Base-by-base conservation (phyloP, 129 eudicot species). In the Centaurea solstitialis region DNA sequence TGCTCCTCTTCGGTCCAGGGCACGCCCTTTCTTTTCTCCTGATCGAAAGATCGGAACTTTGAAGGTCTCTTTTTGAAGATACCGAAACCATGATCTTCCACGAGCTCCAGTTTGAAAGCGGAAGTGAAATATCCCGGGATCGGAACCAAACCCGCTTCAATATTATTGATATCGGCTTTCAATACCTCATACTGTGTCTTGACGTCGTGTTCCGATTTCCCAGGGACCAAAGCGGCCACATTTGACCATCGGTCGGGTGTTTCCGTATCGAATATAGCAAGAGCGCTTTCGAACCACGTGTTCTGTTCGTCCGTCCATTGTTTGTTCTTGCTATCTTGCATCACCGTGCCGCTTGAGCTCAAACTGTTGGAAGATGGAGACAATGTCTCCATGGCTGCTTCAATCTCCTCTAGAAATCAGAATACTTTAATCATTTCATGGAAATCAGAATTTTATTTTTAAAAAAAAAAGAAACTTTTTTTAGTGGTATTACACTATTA, bases 1-100 rank as follows among this genome's bases (percentile, higher is more conserved):
- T 95, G 99, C 62, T 95, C 99, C 10, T 95, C 99, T 84, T 92
- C 97, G 4, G 99, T 95, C 99, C 99, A 95, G 5, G 99, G 97
- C 6, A 95, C 88, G 28, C 99, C 99, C 83, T 95, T 95, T 78
- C 87, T 90, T 69, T 93, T 91, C 84, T 92, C 97, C 3, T 86
- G 97, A 71, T 94, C 96, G 68, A 70, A 86, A 82, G 87, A 73
- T 85, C 88, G 81, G 23, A 82, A 82, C 75, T 67, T 77, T 38
- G 78, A 59, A 76, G 88, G 87, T 50, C 87, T 84, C 69, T 94
- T 90, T 76, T 90, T 83, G 18, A 78, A 83, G 18, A 76, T 64
- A 81, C 84, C 67, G 50, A 84, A 84, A 20, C 82, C 81, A 30
- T 83, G 65, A 68, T 89, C 85, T 76, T 91, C 90, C 24, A 59